Base-by-base conservation (phyloP, 495 filamentous ascomycete genomes). In the Lichina pygmaea region DNA sequence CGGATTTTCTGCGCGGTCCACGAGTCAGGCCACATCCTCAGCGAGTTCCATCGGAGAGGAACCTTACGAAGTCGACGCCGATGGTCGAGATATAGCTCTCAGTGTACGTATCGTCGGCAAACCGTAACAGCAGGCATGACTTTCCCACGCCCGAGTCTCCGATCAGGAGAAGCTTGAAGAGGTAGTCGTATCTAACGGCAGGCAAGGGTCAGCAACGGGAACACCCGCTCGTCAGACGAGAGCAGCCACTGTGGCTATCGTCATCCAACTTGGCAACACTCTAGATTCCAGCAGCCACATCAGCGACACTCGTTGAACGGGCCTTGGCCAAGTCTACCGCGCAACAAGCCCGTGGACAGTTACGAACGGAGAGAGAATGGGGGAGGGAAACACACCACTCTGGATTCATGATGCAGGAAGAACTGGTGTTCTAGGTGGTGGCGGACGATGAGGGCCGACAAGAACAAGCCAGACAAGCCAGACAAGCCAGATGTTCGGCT, bases 81-180 rank as follows among this genome's bases (percentile, higher is more conserved):
- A 97, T 97, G 48, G 89, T 97, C 48, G 89, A 95, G 66, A 97
- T 95, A 64, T 95, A 97, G 61, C 81, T 91, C 66, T 95, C 91
- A n/a, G 89, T 97, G 68, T 95, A 97, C 58, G 91, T 95, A 58
- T 97, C 89, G 62, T 97, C 89, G 54, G 91, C 89, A 55, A 97
- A 97, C 62, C 89, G 85, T 54, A 97, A 69, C 49, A 97, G 71
- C 66, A 95, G 62, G 64, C 91, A 95, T 56, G 91, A 95, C 79
- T 97, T 97, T 76, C 89, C 89, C 53, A 95, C 91, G 68, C 89
- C 89, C 56, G 89, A 95, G 61, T 97, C 89, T 64, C 89, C 89
- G 72, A 97, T 97, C 66, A 97, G 82, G 59, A 97, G 86, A 48
- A 97, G 85, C 74, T 97, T 97, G 73, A 97, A 97, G 55, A 97